Percentiles rank a stretch among this genome's conserved stretches.
phyloP scores from a whole-genome alignment of 805 yeast genomes.

The Brettanomyces naardenensis region DNA sequence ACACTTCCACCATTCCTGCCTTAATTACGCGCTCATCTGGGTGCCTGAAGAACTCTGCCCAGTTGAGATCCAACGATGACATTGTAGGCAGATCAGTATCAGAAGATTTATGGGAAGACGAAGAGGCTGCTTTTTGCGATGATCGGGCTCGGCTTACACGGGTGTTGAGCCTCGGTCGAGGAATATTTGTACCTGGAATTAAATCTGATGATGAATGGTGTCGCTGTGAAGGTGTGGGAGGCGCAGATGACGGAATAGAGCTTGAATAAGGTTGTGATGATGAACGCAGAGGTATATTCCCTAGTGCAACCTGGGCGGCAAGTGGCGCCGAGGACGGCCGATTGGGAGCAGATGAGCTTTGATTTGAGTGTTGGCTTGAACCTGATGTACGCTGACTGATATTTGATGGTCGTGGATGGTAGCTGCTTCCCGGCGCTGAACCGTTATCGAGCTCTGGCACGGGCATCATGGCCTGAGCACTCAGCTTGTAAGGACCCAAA shows the following conservation, averaged over 20 bases:
- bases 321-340: neutral
- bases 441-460: constrained; percentile 42
- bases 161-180: constrained; percentile 41
- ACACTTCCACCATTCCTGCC: constrained; percentile 45
- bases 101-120: constrained; percentile 4
- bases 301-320: neutral
- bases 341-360: neutral
- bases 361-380: neutral
- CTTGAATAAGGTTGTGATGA: neutral
- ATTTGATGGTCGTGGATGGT: too few relatives aligned
- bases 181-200: constrained; percentile 53
- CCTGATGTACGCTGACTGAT: neutral
- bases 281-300: neutral
- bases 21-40: constrained; percentile 54
- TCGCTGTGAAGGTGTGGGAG: neutral
- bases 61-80: constrained; percentile 48
- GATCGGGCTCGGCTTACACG: constrained; percentile 14
- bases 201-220: constrained; percentile 23
- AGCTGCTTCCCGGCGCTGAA: neutral
- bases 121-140: constrained; percentile 7
- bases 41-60: constrained; percentile 46
- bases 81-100: constrained; percentile 34
- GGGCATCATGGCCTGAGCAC: constrained; percentile 74
- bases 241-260: neutral
- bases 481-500: constrained; percentile 62